These are phyloP conservation scores for Pinus albicaulis DNA, from an alignment of 75 land plant genomes.

Conservation along the genomic window DNA sequence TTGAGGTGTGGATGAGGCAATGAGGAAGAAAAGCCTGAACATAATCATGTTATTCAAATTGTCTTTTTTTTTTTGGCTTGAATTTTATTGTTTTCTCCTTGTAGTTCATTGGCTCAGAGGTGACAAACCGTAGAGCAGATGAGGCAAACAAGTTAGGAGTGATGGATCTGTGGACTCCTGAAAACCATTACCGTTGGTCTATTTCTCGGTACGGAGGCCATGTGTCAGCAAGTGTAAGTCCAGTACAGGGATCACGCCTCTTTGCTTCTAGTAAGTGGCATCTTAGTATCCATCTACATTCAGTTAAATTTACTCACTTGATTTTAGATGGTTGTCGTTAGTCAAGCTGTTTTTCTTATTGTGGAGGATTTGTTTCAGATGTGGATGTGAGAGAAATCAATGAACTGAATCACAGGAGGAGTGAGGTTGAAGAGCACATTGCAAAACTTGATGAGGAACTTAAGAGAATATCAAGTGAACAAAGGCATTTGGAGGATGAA, in stretches of 20 bases:
- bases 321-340: neutral
- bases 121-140: constrained; percentile 72
- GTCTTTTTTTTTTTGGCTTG: neutral
- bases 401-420: constrained; percentile 34
- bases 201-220: constrained; percentile 83
- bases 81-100: neutral
- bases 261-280: constrained; percentile 62
- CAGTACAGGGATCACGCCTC: constrained; percentile 60
- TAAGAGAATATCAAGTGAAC: constrained; percentile 42
- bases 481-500: constrained; percentile 68
- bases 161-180: constrained; percentile 92
- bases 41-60: neutral
- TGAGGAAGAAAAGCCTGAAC: neutral
- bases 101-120: constrained; percentile 82
- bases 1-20: neutral
- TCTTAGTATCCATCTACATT: neutral
- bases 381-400: constrained; percentile 64
- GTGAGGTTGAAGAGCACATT: constrained; percentile 47
- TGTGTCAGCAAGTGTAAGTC: constrained; percentile 68
- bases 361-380: constrained; percentile 32
- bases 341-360: constrained; percentile 9
- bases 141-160: constrained; percentile 56
- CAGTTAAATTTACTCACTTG: neutral
- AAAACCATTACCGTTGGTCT: constrained; percentile 89
- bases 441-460: constrained; percentile 37